These are phyloP conservation scores for Yamadazyma scolyti DNA, from an alignment of 805 yeast species.

Conservation along the genomic window DNA sequence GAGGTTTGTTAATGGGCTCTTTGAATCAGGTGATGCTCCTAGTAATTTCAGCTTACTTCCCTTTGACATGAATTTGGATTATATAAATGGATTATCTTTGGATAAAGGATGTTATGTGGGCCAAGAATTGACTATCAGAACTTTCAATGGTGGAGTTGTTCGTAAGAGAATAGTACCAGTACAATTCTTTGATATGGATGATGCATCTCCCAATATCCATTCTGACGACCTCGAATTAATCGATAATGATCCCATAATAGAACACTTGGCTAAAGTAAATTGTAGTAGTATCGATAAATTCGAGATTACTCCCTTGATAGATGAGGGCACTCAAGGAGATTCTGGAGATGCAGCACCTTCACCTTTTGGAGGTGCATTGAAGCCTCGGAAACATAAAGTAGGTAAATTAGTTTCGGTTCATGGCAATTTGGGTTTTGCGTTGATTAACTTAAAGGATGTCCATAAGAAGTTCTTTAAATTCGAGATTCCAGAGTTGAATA, in stretches of 20 bases:
- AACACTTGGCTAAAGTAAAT: constrained; percentile 12
- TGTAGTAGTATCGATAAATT: constrained; percentile 12
- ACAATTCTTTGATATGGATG: constrained; percentile 22
- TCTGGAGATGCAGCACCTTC: constrained; percentile 15
- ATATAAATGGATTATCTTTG: constrained; percentile 73
- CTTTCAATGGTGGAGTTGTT: constrained; percentile 78
- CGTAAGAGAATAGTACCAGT: constrained; percentile 79
- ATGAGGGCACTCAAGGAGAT: constrained; percentile 11
- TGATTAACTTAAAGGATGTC: constrained; percentile 45
- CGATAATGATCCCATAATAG: constrained; percentile 15
- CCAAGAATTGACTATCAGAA: constrained; percentile 89
- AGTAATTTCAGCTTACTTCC: constrained; percentile 50
- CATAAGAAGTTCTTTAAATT: constrained; percentile 39
- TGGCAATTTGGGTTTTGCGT: constrained; percentile 64
- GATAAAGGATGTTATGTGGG: constrained; percentile 97
- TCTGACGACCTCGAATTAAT: constrained; percentile 14
- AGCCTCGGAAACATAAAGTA: constrained; percentile 40
- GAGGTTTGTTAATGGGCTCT: constrained; percentile 37
- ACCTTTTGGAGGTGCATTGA: constrained; percentile 38
- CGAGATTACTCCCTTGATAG: constrained; percentile 18
- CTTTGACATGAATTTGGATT: constrained; percentile 79
- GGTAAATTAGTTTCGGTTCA: constrained; percentile 59
- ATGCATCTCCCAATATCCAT: constrained; percentile 8
- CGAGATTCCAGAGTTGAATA: constrained; percentile 19
- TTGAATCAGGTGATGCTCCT: constrained; percentile 33